Conservation (phyloP, 352 stramenopile genomes). For the Pythium rishiriense region DNA sequence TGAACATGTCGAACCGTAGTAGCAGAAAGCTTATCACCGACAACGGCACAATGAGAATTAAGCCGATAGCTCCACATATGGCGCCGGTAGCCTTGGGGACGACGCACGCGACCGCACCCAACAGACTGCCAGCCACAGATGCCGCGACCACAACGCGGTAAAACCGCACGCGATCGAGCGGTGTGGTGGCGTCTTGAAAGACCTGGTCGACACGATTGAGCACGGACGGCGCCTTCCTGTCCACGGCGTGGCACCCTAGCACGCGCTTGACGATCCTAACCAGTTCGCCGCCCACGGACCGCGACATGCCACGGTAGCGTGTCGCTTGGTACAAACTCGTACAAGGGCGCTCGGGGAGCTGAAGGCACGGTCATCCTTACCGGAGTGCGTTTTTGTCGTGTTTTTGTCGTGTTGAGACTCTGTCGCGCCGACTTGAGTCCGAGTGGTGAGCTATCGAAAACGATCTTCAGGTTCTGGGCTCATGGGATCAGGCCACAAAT, state of each 20-base stretch:
- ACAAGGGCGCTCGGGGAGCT: neutral
- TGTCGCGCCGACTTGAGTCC: too few species aligned
- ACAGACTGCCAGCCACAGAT: neutral
- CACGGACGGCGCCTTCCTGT: too few species aligned
- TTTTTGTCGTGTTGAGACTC: too few species aligned
- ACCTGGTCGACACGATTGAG: neutral
- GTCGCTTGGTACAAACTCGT: constrained; percentile 12
- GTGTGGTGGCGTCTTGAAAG: neutral
- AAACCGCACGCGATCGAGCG: neutral
- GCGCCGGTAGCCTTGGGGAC: neutral
- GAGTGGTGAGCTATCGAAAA: too few species aligned
- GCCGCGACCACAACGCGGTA: neutral
- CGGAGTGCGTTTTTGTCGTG: too few species aligned
- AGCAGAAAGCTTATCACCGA: constrained; percentile 5
- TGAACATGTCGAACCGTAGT: constrained; percentile 28
- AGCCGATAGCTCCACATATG: neutral
- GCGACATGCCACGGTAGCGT: constrained; percentile 12
- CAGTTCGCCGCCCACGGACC: constrained; percentile 14
- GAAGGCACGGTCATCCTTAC: neutral
- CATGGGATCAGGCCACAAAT: too few species aligned
- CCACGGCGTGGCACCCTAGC: too few species aligned
- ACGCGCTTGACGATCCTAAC: neutral
- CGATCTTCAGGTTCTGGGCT: too few species aligned
- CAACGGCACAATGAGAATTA: constrained; percentile 10
- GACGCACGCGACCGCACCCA: neutral